These are phyloP conservation scores for Flaveria linearis DNA, from an alignment of 129 eudicot species.

Conservation along the genomic window DNA sequence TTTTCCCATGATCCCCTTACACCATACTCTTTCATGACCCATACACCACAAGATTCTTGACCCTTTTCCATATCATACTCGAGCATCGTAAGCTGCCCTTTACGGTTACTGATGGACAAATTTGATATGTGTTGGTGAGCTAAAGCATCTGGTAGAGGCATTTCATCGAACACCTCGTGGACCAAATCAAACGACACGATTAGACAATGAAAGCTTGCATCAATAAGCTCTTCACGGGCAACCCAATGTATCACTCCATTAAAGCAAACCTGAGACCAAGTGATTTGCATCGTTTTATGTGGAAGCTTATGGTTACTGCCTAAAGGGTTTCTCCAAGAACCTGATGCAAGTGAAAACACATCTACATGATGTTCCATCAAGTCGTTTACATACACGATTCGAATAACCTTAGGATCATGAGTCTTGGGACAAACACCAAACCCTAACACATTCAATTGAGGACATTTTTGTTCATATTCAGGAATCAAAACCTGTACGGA, in stretches of 20 bases:
- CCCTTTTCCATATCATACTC: slow-evolving; percentile 36
- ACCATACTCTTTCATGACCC: slow-evolving; percentile 69
- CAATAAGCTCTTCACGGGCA: slow-evolving; percentile 32
- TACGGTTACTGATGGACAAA: slow-evolving; percentile 28
- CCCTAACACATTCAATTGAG: slow-evolving; percentile 29
- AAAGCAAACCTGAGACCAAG: slow-evolving; percentile 53
- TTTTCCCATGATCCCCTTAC: slow-evolving; percentile 45
- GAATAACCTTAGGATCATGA: slow-evolving; percentile 48
- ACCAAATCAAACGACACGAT: slow-evolving; percentile 45
- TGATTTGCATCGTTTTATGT: slow-evolving; percentile 24
- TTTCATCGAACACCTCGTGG: slow-evolving; percentile 45
- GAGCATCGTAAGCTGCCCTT: slow-evolving; percentile 40
- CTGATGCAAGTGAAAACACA: slow-evolving; percentile 37
- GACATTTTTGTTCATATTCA: slow-evolving; percentile 14
- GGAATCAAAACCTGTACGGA: slow-evolving; percentile 20
- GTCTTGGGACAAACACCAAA: slow-evolving; percentile 49
- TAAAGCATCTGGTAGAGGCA: slow-evolving; percentile 43
- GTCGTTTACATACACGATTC: slow-evolving; percentile 40
- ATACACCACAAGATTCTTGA: slow-evolving; percentile 38
- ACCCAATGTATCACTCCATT: slow-evolving; percentile 59
- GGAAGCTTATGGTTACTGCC: slow-evolving; percentile 13
- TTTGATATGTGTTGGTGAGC: slow-evolving; percentile 13
- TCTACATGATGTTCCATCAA: slow-evolving; percentile 22
- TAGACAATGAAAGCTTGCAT: slow-evolving; percentile 25
- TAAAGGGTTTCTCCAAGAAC: slow-evolving; percentile 43